Conservation (phyloP, 1,284 basidiomycete genomes). For the Ustilago esculenta region DNA sequence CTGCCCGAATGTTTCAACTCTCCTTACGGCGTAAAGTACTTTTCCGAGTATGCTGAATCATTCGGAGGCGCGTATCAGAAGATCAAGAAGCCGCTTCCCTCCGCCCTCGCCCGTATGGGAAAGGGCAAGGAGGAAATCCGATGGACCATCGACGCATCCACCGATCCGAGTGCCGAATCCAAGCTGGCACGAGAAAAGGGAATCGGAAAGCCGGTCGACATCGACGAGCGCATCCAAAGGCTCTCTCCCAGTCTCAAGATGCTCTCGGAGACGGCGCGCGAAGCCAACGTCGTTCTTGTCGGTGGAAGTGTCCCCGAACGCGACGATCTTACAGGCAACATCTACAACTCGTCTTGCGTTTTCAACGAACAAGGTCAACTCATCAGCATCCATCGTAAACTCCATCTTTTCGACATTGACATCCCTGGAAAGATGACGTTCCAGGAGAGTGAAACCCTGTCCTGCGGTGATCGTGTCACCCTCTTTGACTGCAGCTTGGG, state of each 20-base stretch:
- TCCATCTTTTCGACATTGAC: slow-evolving; percentile 98
- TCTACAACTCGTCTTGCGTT: slow-evolving; percentile 70
- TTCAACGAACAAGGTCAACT: slow-evolving; percentile 87
- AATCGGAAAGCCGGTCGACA: slow-evolving; percentile 70
- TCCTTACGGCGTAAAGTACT: slow-evolving; percentile 82
- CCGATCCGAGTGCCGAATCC: slow-evolving; percentile 30
- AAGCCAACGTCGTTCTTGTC: slow-evolving; percentile 85
- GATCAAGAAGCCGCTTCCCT: slow-evolving; percentile 53
- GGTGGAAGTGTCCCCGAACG: slow-evolving; percentile 74
- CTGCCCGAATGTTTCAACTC: slow-evolving; percentile 95
- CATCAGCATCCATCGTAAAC: slow-evolving; percentile 88
- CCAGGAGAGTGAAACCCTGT: slow-evolving; percentile 96
- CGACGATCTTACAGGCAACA: slow-evolving; percentile 53
- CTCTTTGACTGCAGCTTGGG: slow-evolving; percentile 94
- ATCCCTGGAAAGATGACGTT: slow-evolving; percentile 96
- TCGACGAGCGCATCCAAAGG: slow-evolving; percentile 69
- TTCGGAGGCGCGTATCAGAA: slow-evolving; percentile 60
- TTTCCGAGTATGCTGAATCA: slow-evolving; percentile 62
- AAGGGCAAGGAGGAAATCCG: slow-evolving; percentile 41
- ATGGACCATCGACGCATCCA: slow-evolving; percentile 55
- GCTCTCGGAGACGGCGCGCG: slow-evolving; percentile 83
- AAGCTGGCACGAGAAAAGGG: slow-evolving; percentile 44
- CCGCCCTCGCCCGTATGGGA: slow-evolving; percentile 33
- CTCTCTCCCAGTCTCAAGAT: slow-evolving; percentile 76
- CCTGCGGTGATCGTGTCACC: slow-evolving; percentile 79